phyloP scores from a whole-genome alignment of 148 eudicot species.

The Cornus florida region DNA sequence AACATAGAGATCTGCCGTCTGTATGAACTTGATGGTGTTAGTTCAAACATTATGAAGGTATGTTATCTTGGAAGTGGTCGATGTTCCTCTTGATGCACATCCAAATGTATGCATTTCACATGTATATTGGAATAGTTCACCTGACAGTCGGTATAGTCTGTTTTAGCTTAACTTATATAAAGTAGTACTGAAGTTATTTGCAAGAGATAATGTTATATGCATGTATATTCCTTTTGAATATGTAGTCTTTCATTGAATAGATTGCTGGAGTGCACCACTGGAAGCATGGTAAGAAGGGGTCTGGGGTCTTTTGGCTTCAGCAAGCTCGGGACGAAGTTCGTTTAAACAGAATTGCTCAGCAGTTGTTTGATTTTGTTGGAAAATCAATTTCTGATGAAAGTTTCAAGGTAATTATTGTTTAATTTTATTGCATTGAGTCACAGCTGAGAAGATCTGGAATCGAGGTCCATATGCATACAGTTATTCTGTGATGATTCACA shows the following conservation, averaged over 20 bases:
- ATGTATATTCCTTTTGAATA: background rate
- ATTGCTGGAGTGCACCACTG: conserved; percentile 91
- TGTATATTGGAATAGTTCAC: background rate
- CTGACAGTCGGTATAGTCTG: background rate
- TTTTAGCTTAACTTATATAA: background rate
- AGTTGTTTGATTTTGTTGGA: conserved; percentile 91
- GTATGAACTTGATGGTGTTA: conserved; percentile 70
- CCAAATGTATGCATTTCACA: background rate
- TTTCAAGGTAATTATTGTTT: conserved; percentile 61
- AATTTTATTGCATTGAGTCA: conserved; percentile 3
- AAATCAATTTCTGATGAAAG: conserved; percentile 85
- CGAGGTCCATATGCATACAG: conserved; percentile 7
- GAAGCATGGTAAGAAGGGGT: conserved; percentile 98
- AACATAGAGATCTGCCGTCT: conserved; percentile 89
- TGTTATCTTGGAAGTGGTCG: background rate
- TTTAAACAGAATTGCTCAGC: conserved; percentile 78
- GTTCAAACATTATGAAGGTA: conserved; percentile 90
- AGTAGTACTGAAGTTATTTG: background rate
- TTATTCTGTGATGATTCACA: background rate
- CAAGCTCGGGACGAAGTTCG: conserved; percentile 95
- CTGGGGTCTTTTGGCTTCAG: conserved; percentile 96
- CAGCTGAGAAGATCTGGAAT: background rate
- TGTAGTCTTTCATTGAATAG: conserved; percentile 31
- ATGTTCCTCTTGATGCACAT: background rate
- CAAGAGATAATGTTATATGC: background rate